Evolutionary conservation across 2,329 filamentous ascomycete species (phyloP), one percentile per base, ranked within the genome.

Genomic region (Cladosporium sp.): DNA sequence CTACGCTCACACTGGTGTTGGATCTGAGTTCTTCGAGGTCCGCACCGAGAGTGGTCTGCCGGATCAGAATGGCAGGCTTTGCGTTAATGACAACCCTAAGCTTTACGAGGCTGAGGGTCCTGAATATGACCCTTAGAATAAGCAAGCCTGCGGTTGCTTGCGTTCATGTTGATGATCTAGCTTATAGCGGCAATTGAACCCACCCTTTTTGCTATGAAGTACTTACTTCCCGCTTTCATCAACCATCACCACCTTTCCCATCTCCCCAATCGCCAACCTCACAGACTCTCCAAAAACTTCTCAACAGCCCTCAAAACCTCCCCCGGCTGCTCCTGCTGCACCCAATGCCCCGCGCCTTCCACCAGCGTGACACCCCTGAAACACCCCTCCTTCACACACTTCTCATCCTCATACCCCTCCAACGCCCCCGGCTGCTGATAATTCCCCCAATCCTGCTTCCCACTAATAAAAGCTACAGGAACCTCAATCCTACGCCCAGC

Each of bases 281-380:
- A n/a, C n/a, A n/a, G n/a, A n/a, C n/a, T n/a, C 30, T 32, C 30
- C n/a, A 8, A 32, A 8, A 4, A 9, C n/a, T 7, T 15, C 40
- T 51, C 48, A 57, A 43, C 55, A 40, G 1, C n/a, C 39, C 39
- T 51, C 38, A 40, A 69, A 49, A 54, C 78, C 48, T 68, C 72
- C 56, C 78, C 74, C 1, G 81, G 77, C 61, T 80, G 72, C 62
- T 86, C 83, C 64, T 86, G 81, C 60, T 84, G 82, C 30, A 84
- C 77, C 84, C 84, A 87, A 68, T 87, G 84, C 0, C 84, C 84
- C 4, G 82, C 82, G 0, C 75, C 74, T 13, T 82, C 74, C 11
- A 86, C 68, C 15, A 82, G 67, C 43, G 62, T 74, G 29, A 70
- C 64, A 0, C 78, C 78, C 43, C 71, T 70, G 59, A 80, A 84